phyloP scores from a whole-genome alignment of 2,329 filamentous ascomycete genomes.

The Helicocarpus griseus region DNA sequence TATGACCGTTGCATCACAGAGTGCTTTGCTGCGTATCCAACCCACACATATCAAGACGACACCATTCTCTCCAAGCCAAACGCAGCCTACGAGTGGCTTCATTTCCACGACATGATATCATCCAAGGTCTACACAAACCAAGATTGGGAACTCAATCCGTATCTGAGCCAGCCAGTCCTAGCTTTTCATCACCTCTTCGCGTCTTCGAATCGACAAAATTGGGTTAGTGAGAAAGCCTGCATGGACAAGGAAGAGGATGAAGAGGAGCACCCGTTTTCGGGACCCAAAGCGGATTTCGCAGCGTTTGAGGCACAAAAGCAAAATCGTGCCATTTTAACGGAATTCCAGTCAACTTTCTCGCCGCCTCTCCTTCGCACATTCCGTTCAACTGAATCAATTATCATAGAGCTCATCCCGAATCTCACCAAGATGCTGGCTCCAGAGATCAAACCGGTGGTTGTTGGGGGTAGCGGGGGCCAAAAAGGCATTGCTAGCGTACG shows the following conservation, averaged over 20 bases:
- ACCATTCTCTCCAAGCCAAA: conserved; percentile 80
- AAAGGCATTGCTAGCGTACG: conserved; percentile 72
- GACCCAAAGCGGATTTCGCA: conserved; percentile 69
- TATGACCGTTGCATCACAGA: conserved; percentile 55
- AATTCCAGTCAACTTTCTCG: conserved; percentile 62
- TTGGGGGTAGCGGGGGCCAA: conserved; percentile 58
- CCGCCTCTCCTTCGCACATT: conserved; percentile 66
- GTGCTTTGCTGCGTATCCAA: conserved; percentile 77
- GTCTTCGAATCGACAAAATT: conserved; percentile 47
- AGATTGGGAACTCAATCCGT: conserved; percentile 85
- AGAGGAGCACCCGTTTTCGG: conserved; percentile 62
- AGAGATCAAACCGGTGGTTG: conserved; percentile 80
- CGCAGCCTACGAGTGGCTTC: conserved; percentile 82
- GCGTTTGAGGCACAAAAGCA: conserved; percentile 73
- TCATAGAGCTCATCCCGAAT: conserved; percentile 76
- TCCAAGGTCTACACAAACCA: conserved; percentile 70
- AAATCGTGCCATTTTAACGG: conserved; percentile 63
- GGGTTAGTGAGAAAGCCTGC: conserved; percentile 37
- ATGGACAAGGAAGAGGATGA: conserved; percentile 35
- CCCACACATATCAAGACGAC: conserved; percentile 86
- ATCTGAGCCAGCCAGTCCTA: conserved; percentile 75
- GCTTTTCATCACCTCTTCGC: conserved; percentile 91
- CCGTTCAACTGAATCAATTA: conserved; percentile 65
- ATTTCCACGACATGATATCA: conserved; percentile 82
- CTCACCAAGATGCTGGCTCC: conserved; percentile 75